phyloP scores from a whole-genome alignment of 495 filamentous ascomycete genomes.

The Xylaria scruposa region DNA sequence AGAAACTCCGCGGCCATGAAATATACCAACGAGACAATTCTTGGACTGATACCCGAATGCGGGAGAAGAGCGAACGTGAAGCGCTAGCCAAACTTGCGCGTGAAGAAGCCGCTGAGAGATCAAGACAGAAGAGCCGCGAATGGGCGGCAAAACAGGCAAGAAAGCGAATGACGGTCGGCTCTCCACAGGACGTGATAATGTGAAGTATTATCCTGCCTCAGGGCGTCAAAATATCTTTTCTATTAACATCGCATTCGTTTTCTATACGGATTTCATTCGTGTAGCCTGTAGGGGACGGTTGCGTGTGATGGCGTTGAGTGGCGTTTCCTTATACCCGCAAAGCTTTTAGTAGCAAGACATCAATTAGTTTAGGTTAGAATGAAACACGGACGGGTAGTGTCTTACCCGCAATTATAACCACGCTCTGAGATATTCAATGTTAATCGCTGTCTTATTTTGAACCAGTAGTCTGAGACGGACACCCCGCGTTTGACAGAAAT shows the following conservation, averaged over 20 bases:
- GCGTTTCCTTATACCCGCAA: slow-evolving; percentile 23
- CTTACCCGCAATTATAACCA: slow-evolving; percentile 8
- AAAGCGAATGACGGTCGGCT: slow-evolving; percentile 35
- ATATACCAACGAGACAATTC: slow-evolving; percentile 64
- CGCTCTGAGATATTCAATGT: not conserved
- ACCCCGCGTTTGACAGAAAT: not conserved
- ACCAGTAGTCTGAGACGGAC: not conserved
- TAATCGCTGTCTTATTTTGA: not conserved
- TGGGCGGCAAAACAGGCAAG: slow-evolving; percentile 71
- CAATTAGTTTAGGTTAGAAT: not conserved
- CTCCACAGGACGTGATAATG: slow-evolving; percentile 26
- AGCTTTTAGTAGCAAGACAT: slow-evolving; percentile 12
- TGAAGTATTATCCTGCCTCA: not conserved
- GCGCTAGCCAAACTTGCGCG: slow-evolving; percentile 63
- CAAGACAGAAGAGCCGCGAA: slow-evolving; percentile 65
- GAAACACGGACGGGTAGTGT: not conserved
- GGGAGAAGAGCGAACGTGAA: slow-evolving; percentile 62
- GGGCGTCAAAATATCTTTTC: not conserved
- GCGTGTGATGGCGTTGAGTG: slow-evolving; percentile 31
- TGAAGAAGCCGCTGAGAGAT: slow-evolving; percentile 69
- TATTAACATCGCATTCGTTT: slow-evolving; percentile 21
- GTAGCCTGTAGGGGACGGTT: not conserved
- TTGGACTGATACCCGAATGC: slow-evolving; percentile 56
- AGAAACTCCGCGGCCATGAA: slow-evolving; percentile 63
- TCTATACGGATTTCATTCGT: slow-evolving; percentile 16